These are phyloP conservation scores for Lolium rigidum DNA, from an alignment of 176 grass and related monocot genomes.

Conservation along the genomic window DNA sequence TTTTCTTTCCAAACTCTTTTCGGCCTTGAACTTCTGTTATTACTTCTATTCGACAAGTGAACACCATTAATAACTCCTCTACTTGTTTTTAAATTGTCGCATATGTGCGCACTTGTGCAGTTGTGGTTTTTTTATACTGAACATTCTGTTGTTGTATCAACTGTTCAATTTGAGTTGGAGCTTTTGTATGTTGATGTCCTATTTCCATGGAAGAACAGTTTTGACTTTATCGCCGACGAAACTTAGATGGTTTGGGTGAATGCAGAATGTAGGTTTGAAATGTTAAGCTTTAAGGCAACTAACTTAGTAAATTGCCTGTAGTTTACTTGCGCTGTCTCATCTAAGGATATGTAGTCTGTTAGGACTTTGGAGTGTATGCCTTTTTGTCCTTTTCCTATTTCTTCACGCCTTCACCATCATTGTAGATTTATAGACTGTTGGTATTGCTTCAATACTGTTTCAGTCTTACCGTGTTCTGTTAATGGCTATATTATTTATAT, in stretches of 20 bases:
- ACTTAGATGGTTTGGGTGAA: not conserved
- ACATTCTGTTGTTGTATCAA: not conserved
- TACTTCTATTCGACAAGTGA: constrained; percentile 6
- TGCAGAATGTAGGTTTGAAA: not conserved
- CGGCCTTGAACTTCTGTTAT: constrained; percentile 2
- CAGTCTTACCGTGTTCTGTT: not conserved
- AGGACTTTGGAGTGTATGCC: not conserved
- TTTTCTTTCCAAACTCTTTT: constrained; percentile 24
- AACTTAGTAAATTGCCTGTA: not conserved
- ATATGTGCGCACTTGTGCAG: not conserved
- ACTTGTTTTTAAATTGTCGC: not conserved
- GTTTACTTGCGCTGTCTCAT: not conserved
- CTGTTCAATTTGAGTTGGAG: constrained; percentile 24
- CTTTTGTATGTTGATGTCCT: not conserved
- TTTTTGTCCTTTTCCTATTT: constrained; percentile 12
- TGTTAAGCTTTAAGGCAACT: constrained; percentile 5
- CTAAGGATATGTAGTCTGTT: not conserved
- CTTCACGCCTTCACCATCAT: not conserved
- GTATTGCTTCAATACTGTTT: not conserved
- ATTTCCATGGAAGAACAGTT: constrained; percentile 31
- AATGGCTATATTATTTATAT: constrained; percentile 5
- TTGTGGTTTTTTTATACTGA: not conserved
- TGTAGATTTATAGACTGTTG: constrained; percentile 10
- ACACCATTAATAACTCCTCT: not conserved
- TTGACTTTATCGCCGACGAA: not conserved